phyloP scores from a whole-genome alignment of 176 grass and related monocot species.

The Hordeum marinum region DNA sequence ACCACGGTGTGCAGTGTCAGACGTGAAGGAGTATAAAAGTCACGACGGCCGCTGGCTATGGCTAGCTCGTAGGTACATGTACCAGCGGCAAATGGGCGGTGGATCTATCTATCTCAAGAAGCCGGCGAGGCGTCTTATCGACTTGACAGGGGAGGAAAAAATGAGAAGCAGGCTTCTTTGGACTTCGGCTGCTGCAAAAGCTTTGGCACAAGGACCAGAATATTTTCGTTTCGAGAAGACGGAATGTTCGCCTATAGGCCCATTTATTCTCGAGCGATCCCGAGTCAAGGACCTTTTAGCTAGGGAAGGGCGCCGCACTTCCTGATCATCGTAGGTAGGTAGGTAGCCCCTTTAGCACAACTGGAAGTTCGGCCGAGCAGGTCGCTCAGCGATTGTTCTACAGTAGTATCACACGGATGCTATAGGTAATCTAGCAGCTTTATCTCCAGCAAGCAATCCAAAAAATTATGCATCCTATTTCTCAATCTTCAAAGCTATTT shows the following conservation, averaged over 20 bases:
- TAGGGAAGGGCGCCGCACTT: not conserved
- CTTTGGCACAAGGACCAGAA: not conserved
- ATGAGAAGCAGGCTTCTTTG: not conserved
- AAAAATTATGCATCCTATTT: not conserved
- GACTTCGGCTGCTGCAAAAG: not conserved
- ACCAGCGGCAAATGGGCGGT: not conserved
- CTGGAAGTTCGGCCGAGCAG: not conserved
- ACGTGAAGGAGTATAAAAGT: not conserved
- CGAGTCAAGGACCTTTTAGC: not conserved
- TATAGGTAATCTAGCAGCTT: not conserved
- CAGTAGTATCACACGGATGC: not conserved
- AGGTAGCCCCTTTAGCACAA: not conserved
- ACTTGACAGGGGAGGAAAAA: not conserved
- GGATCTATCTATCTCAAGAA: not conserved
- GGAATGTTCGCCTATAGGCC: constrained; percentile 13
- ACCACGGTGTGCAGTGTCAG: not conserved
- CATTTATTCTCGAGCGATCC: not conserved
- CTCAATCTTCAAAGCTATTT: no score
- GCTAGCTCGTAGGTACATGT: not conserved
- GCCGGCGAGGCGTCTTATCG: not conserved
- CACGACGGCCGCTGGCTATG: not conserved
- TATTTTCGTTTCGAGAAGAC: not conserved
- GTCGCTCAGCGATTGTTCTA: not conserved
- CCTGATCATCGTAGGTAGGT: not conserved
- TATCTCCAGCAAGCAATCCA: not conserved